phyloP scores from a whole-genome alignment of 2,329 filamentous ascomycete genomes.

The Piedraia hortae region DNA sequence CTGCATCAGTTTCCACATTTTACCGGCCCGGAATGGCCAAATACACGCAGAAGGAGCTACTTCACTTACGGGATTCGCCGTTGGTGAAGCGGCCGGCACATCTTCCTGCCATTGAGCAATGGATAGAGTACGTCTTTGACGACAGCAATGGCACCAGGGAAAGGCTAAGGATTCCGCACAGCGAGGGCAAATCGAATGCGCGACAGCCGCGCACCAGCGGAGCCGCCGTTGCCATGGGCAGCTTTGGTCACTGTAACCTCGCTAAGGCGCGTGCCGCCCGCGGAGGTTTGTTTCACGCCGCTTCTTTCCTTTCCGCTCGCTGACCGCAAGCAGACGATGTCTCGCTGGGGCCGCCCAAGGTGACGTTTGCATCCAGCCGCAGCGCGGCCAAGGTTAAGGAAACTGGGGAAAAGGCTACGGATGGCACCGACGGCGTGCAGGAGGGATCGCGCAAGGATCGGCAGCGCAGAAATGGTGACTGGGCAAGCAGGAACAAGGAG shows the following conservation, averaged over 20 bases:
- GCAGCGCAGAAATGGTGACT: constrained; percentile 13
- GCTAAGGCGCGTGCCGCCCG: constrained; percentile 3
- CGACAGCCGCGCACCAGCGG: constrained; percentile 3
- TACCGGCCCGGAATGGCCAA: no score
- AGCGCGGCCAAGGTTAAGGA: constrained; percentile 18
- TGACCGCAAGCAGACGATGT: constrained; percentile 42
- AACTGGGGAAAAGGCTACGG: constrained; percentile 8
- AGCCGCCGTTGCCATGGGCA: constrained; percentile 12
- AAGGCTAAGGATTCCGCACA: constrained; percentile 15
- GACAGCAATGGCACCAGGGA: constrained; percentile 11
- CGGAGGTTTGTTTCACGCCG: neutral
- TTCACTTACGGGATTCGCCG: constrained; percentile 53
- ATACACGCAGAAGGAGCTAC: constrained; percentile 53
- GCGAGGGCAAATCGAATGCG: constrained; percentile 5
- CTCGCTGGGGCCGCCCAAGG: constrained; percentile 60
- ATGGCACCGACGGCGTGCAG: constrained; percentile 10
- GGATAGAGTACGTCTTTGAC: constrained; percentile 52
- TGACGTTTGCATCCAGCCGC: constrained; percentile 51
- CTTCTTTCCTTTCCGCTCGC: constrained; percentile 1
- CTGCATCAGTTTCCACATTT: no score
- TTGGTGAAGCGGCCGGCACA: constrained; percentile 53
- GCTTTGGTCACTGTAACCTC: constrained; percentile 11
- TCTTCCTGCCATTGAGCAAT: constrained; percentile 67
- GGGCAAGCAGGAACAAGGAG: constrained; percentile 32
- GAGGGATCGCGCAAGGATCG: constrained; percentile 14